Base-by-base conservation (phyloP, 352 stramenopile genomes). In the Phytophthora megakarya region DNA sequence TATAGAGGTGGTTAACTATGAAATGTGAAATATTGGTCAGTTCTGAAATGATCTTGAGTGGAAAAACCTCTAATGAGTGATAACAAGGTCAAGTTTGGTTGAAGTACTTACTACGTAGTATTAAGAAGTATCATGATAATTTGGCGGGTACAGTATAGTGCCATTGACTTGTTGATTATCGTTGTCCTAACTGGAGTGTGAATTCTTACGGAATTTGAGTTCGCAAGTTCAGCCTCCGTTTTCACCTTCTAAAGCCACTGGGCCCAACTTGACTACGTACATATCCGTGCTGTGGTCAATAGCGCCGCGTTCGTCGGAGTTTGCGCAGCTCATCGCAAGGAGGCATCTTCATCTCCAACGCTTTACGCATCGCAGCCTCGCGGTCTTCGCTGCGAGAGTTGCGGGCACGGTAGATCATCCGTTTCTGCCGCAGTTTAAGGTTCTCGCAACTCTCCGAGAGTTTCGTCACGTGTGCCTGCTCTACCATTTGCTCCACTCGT, bases 401-500 rank as follows among this genome's bases (percentile, higher is more conserved):
- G 40, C 88, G 82, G 8, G 86, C 88, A 30, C 84, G 83, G 68
- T 95, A 93, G 64, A 96, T 89, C 81, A 92, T 90, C 35, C 86
- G 84, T 73, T 93, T 96, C 64, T 95, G 86, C 49, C 89, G 89
- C 50, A 89, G 59, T 76, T 92, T 90, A 45, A 88, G 72, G 72
- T 81, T 89, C 59, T 96, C 84, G 65, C 88, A 96, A 45, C 53
- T 81, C 49, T 96, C 86, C 19, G 80, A 81, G 13, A 96, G 76
- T 16, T 73, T 76, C 2, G 76, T 76, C 55, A 92, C 70, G 57
- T 95, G 81, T 42, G 85, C 80, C 70, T 93, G 84, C 72, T 96
- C 83, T 32, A 96, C 86, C 79, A 93, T 85, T 78, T 92, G 81
- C 79, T 96, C 86, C 8, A 96, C 84, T 51, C 84, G 81, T 53